Conservation (phyloP, 176 grass and related monocot genomes). For the Hordeum marinum region DNA sequence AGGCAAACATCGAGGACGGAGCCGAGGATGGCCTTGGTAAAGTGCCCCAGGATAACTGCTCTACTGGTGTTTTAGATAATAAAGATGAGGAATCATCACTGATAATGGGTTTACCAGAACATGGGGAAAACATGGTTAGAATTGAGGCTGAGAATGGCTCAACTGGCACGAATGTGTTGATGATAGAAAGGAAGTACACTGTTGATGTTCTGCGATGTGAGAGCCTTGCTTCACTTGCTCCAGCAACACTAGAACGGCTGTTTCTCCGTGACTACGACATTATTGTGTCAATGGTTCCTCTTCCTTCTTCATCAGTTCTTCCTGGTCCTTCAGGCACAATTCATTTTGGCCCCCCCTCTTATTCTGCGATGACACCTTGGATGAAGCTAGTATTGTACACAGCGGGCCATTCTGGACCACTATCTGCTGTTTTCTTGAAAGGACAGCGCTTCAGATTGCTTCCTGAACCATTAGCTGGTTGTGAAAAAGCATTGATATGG, state of each 20-base stretch:
- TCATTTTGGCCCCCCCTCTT: constrained; percentile 92
- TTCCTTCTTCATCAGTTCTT: constrained; percentile 87
- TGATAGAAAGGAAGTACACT: constrained; percentile 82
- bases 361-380: constrained; percentile 95
- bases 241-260: constrained; percentile 71
- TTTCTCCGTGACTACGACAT: constrained; percentile 95
- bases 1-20: constrained; percentile 32
- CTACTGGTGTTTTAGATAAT: constrained; percentile 29
- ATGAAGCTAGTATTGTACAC: constrained; percentile 95
- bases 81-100: constrained; percentile 6
- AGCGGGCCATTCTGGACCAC: constrained; percentile 62
- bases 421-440: constrained; percentile 92
- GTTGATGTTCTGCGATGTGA: constrained; percentile 97
- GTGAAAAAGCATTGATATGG: constrained; percentile 92
- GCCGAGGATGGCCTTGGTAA: constrained; percentile 14
- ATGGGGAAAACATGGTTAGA: constrained; percentile 3
- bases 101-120: constrained; percentile 22
- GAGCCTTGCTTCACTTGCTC: constrained; percentile 91
- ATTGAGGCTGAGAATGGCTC: constrained; percentile 28
- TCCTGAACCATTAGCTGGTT: constrained; percentile 79
- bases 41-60: background rate
- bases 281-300: constrained; percentile 93
- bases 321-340: constrained; percentile 70
- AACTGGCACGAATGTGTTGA: constrained; percentile 35
- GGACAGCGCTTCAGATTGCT: constrained; percentile 80